Evolutionary conservation across 768 basidiomycete genomes (phyloP), one percentile per base, ranked within the genome.

Genomic region (Lactarius akahatsu): DNA sequence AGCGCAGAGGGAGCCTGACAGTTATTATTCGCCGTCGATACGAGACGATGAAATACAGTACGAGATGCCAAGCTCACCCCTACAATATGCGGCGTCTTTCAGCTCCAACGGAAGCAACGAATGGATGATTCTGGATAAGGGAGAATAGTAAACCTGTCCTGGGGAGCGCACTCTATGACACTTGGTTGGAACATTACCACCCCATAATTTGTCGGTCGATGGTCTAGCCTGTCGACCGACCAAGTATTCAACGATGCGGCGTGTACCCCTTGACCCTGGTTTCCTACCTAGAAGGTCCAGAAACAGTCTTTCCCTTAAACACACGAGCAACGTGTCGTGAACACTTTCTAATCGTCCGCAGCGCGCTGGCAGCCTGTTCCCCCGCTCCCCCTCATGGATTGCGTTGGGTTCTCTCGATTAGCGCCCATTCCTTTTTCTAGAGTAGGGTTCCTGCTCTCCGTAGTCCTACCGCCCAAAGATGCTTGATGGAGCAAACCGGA

Each of bases 41-140:
- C 23, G 13, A 52, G 26, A 26, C 26, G 15, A 52, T 3, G 50
- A 45, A 45, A 45, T 52, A 52, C 50, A n/a, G 36, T 38, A 38
- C 36, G 36, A 52, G 50, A 52, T 52, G 50, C 50, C 50, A 52
- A 52, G 50, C 50, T 26, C 50, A 52, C 13, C 50, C 50, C 13
- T 0, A 16, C 2, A 26, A 23, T 52, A 52, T 6, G 23, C 26
- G 50, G 26, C 50, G 50, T 26, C 23, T 52, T 15, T 52, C n/a
- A 23, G n/a, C n/a, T 47, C 43, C 43, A 47, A 41, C 1, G 41
- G 41, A 2, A n/a, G 1, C n/a, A 23, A n/a, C n/a, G 45, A 47
- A 11, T 23, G n/a, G 10, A 0, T 2, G n/a, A n/a, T 47, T 47
- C n/a, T 47, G 45, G 45, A 47, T n/a, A 47, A 41, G 41, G 41